phyloP scores from a whole-genome alignment of 495 filamentous ascomycete species.

The Lophiotrema nucula region DNA sequence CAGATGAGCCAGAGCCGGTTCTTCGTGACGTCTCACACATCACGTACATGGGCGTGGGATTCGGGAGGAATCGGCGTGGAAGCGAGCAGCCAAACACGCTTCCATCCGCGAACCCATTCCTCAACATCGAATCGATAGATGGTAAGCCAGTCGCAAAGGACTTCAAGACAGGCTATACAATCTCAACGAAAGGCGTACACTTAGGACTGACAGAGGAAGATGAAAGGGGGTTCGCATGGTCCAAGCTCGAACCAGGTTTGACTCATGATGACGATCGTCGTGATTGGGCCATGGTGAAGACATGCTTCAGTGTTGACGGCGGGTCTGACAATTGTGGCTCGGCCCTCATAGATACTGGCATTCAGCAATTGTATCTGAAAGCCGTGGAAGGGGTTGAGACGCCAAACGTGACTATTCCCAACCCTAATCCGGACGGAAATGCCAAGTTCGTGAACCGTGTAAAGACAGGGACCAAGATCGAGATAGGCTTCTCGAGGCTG shows the following conservation, averaged over 20 bases:
- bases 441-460: conserved; percentile 11
- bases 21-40: conserved; percentile 6
- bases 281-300: conserved; percentile 25
- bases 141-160: not conserved
- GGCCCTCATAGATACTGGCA: conserved; percentile 20
- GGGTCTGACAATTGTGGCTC: not conserved
- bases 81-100: not conserved
- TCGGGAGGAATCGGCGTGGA: conserved; percentile 17
- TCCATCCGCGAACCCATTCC: conserved; percentile 21
- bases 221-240: conserved; percentile 11
- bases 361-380: conserved; percentile 26
- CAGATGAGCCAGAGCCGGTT: not conserved
- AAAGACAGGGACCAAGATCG: conserved; percentile 6
- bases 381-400: conserved; percentile 1
- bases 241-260: conserved; percentile 3
- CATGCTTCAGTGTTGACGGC: conserved; percentile 15
- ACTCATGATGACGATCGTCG: conserved; percentile 12
- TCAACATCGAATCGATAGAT: conserved; percentile 20
- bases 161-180: conserved; percentile 7
- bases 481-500: conserved; percentile 1
- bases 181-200: conserved; percentile 16
- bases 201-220: conserved; percentile 18
- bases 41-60: conserved; percentile 32
- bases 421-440: conserved; percentile 14
- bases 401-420: conserved; percentile 13